These are phyloP conservation scores for Physaria fendleri DNA, from an alignment of 345 rosid genomes.

Conservation along the genomic window DNA sequence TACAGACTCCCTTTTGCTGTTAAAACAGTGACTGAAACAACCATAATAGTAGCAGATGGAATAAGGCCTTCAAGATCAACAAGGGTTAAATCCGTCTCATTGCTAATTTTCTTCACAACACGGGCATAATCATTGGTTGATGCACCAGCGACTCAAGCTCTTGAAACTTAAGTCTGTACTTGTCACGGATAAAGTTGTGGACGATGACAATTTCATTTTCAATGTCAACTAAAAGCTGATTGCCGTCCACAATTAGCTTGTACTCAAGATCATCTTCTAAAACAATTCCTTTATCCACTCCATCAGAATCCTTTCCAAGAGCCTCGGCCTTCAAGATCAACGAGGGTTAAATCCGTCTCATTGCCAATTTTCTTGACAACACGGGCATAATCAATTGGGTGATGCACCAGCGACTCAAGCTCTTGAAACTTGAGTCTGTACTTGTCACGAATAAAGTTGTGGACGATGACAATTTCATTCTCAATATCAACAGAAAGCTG, in stretches of 20 bases:
- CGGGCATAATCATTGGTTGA: slow-evolving; percentile 82
- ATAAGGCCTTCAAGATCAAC: slow-evolving; percentile 68
- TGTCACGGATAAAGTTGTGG: slow-evolving; percentile 73
- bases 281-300: not conserved
- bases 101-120: slow-evolving; percentile 76
- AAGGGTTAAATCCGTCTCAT: slow-evolving; percentile 68
- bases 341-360: slow-evolving; percentile 69
- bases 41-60: slow-evolving; percentile 62
- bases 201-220: slow-evolving; percentile 72
- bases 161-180: slow-evolving; percentile 64
- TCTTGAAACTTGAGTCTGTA: slow-evolving; percentile 70
- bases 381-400: slow-evolving; percentile 81
- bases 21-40: slow-evolving; percentile 57
- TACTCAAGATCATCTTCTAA: slow-evolving; percentile 56
- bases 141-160: slow-evolving; percentile 86
- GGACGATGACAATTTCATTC: slow-evolving; percentile 67
- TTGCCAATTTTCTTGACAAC: slow-evolving; percentile 78
- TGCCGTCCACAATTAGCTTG: slow-evolving; percentile 77
- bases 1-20: slow-evolving; percentile 78
- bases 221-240: slow-evolving; percentile 61
- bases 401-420: slow-evolving; percentile 78
- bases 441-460: slow-evolving; percentile 74
- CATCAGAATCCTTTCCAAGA: slow-evolving; percentile 45
- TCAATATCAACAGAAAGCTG: slow-evolving; percentile 66
- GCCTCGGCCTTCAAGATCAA: slow-evolving; percentile 67